Base-by-base conservation (phyloP, 352 stramenopile genomes). In the Sclerospora graminicola region DNA sequence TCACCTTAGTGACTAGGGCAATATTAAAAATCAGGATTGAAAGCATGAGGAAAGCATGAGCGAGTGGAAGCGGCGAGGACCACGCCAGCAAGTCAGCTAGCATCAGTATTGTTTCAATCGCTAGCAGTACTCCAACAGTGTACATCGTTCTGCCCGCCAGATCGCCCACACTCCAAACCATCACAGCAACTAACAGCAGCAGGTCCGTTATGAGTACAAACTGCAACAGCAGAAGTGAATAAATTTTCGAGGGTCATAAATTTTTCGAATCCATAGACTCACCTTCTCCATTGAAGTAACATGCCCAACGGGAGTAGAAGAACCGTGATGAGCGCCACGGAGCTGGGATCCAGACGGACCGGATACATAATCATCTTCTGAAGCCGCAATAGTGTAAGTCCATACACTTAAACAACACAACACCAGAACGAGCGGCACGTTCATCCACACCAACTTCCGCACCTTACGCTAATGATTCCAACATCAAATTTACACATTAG, bases 201-300 rank as follows among this genome's bases (percentile, higher is more conserved):
- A 67, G 21, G 47, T 82, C 69, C 10, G 60, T 51, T 29, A 69
- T 63, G 0, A 82, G 51, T 1, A 76, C 38, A 41, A 82, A 82
- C 69, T 82, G 42, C 26, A 37, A 36, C n/a, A 32, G 2, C 4
- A 24, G 7, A 9, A 10, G 24, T 45, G 10, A 45, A 23, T 14
- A 32, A 41, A 33, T 13, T 20, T 15, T 8, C 10, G 26, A 7
- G 6, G 31, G 13, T n/a, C 13, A 16, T 6, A 26, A 26, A n/a
- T n/a, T n/a, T n/a, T n/a, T n/a, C n/a, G n/a, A n/a, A n/a, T n/a
- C n/a, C n/a, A n/a, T n/a, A n/a, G n/a, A n/a, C n/a, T n/a, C n/a
- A n/a, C n/a, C n/a, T n/a, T n/a, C n/a, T n/a, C n/a, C n/a, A n/a
- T n/a, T n/a, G n/a, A n/a, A n/a, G n/a, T n/a, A n/a, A n/a, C n/a